Evolutionary conservation across 306 rosid species (phyloP).

Genomic region (Quercus engelmannii): DNA sequence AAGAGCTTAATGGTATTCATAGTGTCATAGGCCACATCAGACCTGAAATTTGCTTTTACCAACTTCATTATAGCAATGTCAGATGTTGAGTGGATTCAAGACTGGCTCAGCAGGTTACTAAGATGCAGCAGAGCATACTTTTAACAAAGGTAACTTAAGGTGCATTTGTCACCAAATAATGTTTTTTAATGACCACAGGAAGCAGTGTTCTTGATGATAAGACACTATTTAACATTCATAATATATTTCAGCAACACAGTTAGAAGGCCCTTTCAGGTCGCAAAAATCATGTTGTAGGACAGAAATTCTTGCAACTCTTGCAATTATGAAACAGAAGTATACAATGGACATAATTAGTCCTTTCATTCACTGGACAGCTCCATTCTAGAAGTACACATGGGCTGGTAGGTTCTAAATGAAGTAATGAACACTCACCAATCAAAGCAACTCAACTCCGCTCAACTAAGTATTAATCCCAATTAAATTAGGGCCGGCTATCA

Average conservation of each 20-base stretch:
- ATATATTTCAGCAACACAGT: neutral
- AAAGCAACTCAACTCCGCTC: neutral
- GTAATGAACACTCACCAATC: neutral
- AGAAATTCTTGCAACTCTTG: neutral
- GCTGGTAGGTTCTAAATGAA: neutral
- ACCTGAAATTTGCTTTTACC: neutral
- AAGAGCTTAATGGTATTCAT: neutral
- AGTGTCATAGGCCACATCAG: neutral
- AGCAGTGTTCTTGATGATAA: neutral
- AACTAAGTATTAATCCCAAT: neutral
- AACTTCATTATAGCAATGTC: neutral
- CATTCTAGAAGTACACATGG: neutral
- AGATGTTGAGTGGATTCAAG: neutral
- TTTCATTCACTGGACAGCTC: neutral
- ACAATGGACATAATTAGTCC: neutral
- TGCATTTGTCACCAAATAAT: neutral
- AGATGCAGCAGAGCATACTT: neutral
- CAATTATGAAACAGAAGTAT: neutral
- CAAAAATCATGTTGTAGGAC: neutral
- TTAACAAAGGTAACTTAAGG: neutral
- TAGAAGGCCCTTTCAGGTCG: neutral
- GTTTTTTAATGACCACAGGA: neutral
- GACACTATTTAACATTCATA: neutral
- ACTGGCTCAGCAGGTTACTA: neutral
- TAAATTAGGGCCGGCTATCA: neutral